Percentiles rank a stretch among this genome's conserved stretches.
These are phyloP conservation scores for Acer yangbiense DNA, from an alignment of 345 rosid genomes.

Conservation along the genomic window DNA sequence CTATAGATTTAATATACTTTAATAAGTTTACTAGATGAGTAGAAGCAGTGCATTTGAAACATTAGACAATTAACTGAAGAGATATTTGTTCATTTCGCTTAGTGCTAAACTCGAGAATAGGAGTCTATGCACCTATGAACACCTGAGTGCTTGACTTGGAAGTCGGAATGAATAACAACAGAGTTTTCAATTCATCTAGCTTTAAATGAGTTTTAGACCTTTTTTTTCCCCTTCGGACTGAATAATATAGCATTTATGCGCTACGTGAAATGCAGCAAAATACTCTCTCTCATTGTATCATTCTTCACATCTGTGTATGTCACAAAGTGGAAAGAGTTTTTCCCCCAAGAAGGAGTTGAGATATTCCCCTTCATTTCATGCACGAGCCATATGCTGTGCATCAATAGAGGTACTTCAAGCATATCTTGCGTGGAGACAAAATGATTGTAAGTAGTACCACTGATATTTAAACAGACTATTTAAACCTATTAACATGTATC, in stretches of 20 bases:
- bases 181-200: not conserved
- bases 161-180: not conserved
- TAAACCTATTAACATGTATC: not conserved
- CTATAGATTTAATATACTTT: not conserved
- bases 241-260: conserved; percentile 15
- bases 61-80: not conserved
- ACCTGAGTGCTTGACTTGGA: not conserved
- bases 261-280: conserved; percentile 65
- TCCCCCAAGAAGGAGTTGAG: conserved; percentile 52
- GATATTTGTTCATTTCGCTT: not conserved
- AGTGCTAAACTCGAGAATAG: not conserved
- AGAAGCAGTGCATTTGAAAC: not conserved
- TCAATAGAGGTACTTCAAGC: conserved; percentile 75
- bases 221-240: conserved; percentile 9
- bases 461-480: not conserved
- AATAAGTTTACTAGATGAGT: not conserved
- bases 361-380: conserved; percentile 69
- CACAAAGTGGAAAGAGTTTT: conserved; percentile 74
- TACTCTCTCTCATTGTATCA: conserved; percentile 67
- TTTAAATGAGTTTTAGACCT: not conserved
- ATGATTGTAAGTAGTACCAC: conserved; percentile 57
- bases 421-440: conserved; percentile 90
- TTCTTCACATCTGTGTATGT: conserved; percentile 66
- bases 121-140: not conserved
- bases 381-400: conserved; percentile 63